Percentiles rank a stretch among this genome's conserved stretches.
Evolutionary conservation across 306 rosid species (phyloP).

Genomic region (Vigna mungo): DNA sequence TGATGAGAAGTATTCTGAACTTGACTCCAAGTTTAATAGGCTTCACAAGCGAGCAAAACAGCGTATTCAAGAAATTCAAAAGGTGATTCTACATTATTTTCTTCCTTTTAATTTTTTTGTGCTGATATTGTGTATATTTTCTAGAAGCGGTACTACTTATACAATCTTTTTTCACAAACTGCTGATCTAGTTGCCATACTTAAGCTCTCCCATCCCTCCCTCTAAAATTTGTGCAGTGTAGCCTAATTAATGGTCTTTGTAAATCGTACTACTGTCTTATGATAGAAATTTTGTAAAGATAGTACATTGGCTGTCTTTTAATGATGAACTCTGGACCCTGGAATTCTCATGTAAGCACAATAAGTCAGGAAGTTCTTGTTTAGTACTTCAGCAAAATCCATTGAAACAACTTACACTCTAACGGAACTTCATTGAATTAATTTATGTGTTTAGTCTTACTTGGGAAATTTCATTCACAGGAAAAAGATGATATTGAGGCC

Average conservation of each 20-base stretch:
- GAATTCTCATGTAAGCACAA: slow-evolving; percentile 21
- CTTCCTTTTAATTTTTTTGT: slow-evolving; percentile 17
- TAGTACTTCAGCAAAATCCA: slow-evolving; percentile 37
- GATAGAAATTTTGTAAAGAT: slow-evolving; percentile 29
- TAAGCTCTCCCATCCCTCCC: not conserved
- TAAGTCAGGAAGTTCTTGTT: slow-evolving; percentile 26
- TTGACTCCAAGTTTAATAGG: slow-evolving; percentile 85
- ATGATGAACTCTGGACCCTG: slow-evolving; percentile 1
- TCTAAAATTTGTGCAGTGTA: slow-evolving; percentile 11
- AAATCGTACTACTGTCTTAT: slow-evolving; percentile 20
- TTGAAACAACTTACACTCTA: slow-evolving; percentile 6
- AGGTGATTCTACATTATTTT: slow-evolving; percentile 57
- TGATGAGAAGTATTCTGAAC: slow-evolving; percentile 93
- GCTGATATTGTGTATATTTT: slow-evolving; percentile 35
- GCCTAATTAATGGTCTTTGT: slow-evolving; percentile 19
- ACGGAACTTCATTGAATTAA: slow-evolving; percentile 27
- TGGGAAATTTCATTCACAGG: slow-evolving; percentile 62
- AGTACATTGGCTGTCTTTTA: slow-evolving; percentile 33
- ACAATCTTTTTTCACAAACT: slow-evolving; percentile 23
- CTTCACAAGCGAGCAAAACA: slow-evolving; percentile 99
- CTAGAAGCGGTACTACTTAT: slow-evolving; percentile 18
- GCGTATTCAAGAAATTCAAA: slow-evolving; percentile 96
- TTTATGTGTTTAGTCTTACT: slow-evolving; percentile 37
- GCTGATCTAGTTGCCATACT: slow-evolving; percentile 19
- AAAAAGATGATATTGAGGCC: slow-evolving; percentile 94